phyloP scores from a whole-genome alignment of 2,329 filamentous ascomycete species.

The Fusarium pseudograminearum region DNA sequence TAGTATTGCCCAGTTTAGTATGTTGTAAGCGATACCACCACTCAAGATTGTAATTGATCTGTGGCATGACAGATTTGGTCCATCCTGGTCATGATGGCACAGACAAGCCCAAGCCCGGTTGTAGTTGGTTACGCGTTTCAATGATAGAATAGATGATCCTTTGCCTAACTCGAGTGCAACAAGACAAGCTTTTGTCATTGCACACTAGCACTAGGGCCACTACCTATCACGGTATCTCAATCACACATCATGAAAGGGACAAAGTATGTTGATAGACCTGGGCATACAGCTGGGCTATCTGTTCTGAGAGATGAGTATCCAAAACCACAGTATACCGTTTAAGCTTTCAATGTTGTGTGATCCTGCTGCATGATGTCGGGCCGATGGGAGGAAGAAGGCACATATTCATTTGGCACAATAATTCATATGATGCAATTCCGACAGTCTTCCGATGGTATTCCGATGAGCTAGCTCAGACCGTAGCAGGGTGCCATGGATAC shows the following conservation, averaged over 20 bases:
- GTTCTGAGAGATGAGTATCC: not conserved
- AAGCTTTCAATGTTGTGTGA: not conserved
- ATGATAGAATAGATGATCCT: not conserved
- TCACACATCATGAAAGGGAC: not conserved
- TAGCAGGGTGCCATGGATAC: not conserved
- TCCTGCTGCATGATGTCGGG: not conserved
- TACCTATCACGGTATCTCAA: not conserved
- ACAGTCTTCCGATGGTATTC: no score
- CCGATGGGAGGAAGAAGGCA: not conserved
- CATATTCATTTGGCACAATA: not conserved
- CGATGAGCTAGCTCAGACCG: not conserved
- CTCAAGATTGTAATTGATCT: not conserved
- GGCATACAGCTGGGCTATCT: not conserved
- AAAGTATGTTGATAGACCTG: not conserved
- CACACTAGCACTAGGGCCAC: not conserved
- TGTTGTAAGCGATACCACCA: not conserved
- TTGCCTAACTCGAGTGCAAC: not conserved
- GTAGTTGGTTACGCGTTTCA: not conserved
- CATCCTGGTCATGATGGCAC: not conserved
- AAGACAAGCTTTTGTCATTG: not conserved
- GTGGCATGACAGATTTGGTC: not conserved
- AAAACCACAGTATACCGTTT: not conserved
- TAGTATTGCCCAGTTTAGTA: not conserved
- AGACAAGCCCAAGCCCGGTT: not conserved
- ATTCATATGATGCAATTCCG: not conserved